Base-by-base conservation (phyloP, 805 yeast species). In the Candida ascalaphidarum region DNA sequence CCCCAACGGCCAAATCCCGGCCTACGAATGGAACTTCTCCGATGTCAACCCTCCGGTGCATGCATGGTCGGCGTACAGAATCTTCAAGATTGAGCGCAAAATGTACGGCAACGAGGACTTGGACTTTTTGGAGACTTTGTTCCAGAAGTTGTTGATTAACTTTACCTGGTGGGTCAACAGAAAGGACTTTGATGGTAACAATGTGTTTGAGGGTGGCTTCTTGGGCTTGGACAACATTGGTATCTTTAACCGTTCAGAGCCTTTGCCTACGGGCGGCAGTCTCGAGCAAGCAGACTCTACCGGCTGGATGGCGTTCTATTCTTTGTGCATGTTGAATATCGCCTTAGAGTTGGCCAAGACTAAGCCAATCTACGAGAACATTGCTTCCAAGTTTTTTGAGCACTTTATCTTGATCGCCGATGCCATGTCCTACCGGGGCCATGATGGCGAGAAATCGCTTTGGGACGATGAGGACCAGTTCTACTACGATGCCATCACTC, bases 31-130 rank as follows among this genome's bases (percentile, higher is more conserved):
- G 96, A 86, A 88, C 52, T 86, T 86, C 46, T 65, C 81, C 36
- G 96, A 86, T 53, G 94, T 88, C n/a, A 86, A 86, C 50, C 96
- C 96, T 1, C 96, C 96, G 0, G 96, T 86, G 20, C 96, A 88
- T 51, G 96, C 96, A 0, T 86, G 96, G 96, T 79, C 96, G 1
- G 77, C 88, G 10, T 86, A 76, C 52, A 69, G 96, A 43, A 82
- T 82, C 23, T 86, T 74, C 58, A 86, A 88, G 55, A 72, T 85
- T 42, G 96, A 88, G 55, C 65, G 92, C 39, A 83, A 81, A 49
- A 65, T 83, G 74, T 80, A 79, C 50, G 88, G 88, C n/a, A 58
- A 65, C 13, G 82, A 78, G 39, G 96, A 86, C 53, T 55, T 80
- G 29, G 81, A 75, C 32, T 86, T 88, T 52, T 67, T 86, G 52